Evolutionary conservation across 2,329 filamentous ascomycete genomes (phyloP), one percentile per base, ranked within the genome.

Genomic region (Fragosphaeria purpurea): DNA sequence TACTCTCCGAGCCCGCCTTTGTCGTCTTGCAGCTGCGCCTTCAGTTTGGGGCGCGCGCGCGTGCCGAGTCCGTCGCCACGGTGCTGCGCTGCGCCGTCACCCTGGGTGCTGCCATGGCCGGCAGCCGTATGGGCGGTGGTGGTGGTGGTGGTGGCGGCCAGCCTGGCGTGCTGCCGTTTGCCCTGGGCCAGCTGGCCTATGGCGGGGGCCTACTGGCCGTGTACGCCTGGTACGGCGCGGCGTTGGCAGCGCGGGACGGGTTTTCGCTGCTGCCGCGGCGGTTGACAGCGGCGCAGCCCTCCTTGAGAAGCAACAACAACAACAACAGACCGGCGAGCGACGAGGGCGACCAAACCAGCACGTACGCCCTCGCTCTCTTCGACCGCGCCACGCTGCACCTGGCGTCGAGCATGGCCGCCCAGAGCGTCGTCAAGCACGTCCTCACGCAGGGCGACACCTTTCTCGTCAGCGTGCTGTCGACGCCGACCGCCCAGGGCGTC

Each of bases 391-490:
- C 94, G 1, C 69, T 93, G 33, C 76, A 76, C 12, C 77, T 97
- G 4, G 85, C 85, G 4, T 74, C 77, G n/a, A 94, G 85, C 60
- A 79, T 97, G 65, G 91, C 89, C 68, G 71, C 89, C 6, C 93
- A 98, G 68, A 90, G 87, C 38, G 69, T 88, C 22, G 80, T 97
- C 60, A 98, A 98, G 67, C 91, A 97, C 64, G 64, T 97, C 48
- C 78, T 98, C 48, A 97, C 93, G 0, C 89, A 97, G 68, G 93
- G 91, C 53, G 93, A 98, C 68, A 88, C 89, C 2, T 79, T 97
- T 58, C 80, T 97, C 46, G 84, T 98, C 56, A 84, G 86, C 12
- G 70, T 83, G 10, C 74, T 97, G 51, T 84, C 90, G 6, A 82
- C 82, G 0, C 77, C 93, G 1, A 74, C 80, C 41, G 85, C 90